These are phyloP conservation scores for Suhomyces chickasaworum DNA, from an alignment of 1,139 yeast genomes.

Conservation along the genomic window DNA sequence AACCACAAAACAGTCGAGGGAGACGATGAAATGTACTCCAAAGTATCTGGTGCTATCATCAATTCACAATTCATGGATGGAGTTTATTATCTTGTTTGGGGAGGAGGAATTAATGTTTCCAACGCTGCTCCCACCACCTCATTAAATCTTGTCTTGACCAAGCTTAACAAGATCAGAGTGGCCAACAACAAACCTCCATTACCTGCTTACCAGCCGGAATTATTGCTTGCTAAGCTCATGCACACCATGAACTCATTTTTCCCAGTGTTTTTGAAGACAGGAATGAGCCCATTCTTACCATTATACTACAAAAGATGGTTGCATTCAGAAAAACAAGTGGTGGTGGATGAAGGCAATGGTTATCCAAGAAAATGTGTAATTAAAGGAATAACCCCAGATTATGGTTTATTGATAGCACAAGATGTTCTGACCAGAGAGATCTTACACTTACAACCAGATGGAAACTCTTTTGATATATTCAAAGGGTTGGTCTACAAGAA, in stretches of 20 bases:
- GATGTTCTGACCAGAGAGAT: constrained; percentile 61
- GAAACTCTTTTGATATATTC: constrained; percentile 95
- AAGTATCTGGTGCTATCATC: constrained; percentile 83
- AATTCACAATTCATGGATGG: constrained; percentile 69
- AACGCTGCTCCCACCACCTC: constrained; percentile 94
- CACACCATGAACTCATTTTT: constrained; percentile 64
- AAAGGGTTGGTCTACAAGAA: constrained; percentile 84
- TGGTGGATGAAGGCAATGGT: constrained; percentile 51
- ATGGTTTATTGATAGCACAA: constrained; percentile 78
- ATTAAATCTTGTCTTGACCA: constrained; percentile 64
- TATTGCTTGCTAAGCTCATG: constrained; percentile 69
- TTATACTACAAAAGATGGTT: constrained; percentile 85
- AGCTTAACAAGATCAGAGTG: constrained; percentile 55
- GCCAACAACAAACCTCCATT: constrained; percentile 43
- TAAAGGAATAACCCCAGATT: constrained; percentile 79
- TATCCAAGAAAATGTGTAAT: constrained; percentile 55
- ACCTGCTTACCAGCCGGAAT: constrained; percentile 60
- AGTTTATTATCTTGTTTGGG: constrained; percentile 68
- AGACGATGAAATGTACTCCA: constrained; percentile 58
- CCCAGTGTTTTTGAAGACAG: constrained; percentile 58
- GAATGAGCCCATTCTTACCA: constrained; percentile 69
- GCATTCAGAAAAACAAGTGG: constrained; percentile 69
- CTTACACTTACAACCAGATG: constrained; percentile 89
- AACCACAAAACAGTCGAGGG: constrained; percentile 41
- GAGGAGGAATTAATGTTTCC: constrained; percentile 83